These are phyloP conservation scores for Theobroma grandiflorum DNA, from an alignment of 441 rosid genomes.

Conservation along the genomic window DNA sequence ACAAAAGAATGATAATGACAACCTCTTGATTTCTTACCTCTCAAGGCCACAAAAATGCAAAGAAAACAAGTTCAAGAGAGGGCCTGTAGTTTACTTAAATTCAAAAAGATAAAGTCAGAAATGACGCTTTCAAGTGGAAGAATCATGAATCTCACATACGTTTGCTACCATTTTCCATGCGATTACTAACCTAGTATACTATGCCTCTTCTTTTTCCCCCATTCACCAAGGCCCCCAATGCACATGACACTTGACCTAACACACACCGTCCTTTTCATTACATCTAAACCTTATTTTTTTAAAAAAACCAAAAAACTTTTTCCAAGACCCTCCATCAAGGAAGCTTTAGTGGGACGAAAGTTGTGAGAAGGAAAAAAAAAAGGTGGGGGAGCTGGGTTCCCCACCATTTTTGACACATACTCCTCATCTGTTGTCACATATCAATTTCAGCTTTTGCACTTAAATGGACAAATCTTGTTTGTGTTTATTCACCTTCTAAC, in stretches of 20 bases:
- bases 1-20: not conserved
- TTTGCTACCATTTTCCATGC: not conserved
- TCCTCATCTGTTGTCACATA: slow-evolving; percentile 1
- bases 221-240: not conserved
- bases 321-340: not conserved
- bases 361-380: not conserved
- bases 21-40: not conserved
- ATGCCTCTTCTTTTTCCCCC: not conserved
- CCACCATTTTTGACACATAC: slow-evolving; percentile 8
- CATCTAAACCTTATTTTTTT: not conserved
- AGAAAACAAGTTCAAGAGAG: not conserved
- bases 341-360: not conserved
- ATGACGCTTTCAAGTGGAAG: slow-evolving; percentile 7
- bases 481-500: not conserved
- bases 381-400: not conserved
- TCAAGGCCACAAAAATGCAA: not conserved
- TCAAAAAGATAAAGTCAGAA: not conserved
- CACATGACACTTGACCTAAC: slow-evolving; percentile 51
- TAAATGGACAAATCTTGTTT: slow-evolving; percentile 10
- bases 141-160: not conserved
- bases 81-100: slow-evolving; percentile 13
- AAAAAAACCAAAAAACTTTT: not conserved
- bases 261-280: slow-evolving; percentile 30
- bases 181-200: slow-evolving; percentile 12
- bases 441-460: not conserved